Base-by-base conservation (phyloP, 192 early-diverging fungal species). In the Bifiguratus adelaidae region DNA sequence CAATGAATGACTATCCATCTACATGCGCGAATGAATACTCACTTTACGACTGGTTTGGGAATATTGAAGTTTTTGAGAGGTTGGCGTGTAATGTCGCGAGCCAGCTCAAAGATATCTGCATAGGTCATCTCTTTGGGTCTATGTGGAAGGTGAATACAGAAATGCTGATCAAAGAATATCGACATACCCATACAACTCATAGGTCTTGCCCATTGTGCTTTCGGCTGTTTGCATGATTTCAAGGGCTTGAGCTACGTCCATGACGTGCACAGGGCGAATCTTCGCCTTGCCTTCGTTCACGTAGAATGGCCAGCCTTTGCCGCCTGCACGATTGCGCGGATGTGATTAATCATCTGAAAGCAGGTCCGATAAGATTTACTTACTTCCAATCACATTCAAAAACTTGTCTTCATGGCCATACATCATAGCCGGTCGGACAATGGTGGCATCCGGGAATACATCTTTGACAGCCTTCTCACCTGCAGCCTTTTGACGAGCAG, bases 321-420 rank as follows among this genome's bases (percentile, higher is more conserved):
- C 64, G 66, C 32, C 45, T 52, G 55, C 7, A 44, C 13, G n/a
- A 5, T 15, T 6, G 13, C 1, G 22, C 32, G 32, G 32, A 34
- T 34, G 11, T 15, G 32, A n/a, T n/a, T n/a, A n/a, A n/a, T n/a
- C n/a, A n/a, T n/a, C n/a, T n/a, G n/a, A n/a, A n/a, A n/a, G n/a
- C n/a, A n/a, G n/a, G n/a, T n/a, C n/a, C n/a, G n/a, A n/a, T n/a
- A n/a, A n/a, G n/a, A n/a, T n/a, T n/a, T 8, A 63, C 65, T 48
- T 58, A 68, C 68, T 71, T 50, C 88, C 90, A 36, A 92, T 79
- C 63, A 83, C 76, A 70, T 91, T 91, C 65, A 88, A 81, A 72
- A 98, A 90, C 47, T 81, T 69, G 70, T 96, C 92, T 60, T 98
- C 95, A 49, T 80, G 67, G 40, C 95, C 95, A 47, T 82, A 93